Evolutionary conservation across 148 eudicot species (phyloP).

Genomic region (Beta vulgaris): DNA sequence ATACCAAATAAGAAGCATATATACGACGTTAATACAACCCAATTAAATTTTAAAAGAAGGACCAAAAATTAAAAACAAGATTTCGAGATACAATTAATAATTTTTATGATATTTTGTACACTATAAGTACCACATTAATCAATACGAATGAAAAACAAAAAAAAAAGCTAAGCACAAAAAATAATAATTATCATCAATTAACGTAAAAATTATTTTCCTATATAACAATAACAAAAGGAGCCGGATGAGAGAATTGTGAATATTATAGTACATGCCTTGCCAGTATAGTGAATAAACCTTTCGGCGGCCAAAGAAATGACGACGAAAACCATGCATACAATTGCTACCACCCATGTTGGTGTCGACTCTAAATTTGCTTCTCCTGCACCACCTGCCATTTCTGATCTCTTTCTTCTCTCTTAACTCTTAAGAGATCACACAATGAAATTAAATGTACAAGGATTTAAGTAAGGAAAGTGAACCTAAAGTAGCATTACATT

Average conservation of each 20-base stretch:
- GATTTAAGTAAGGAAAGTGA: neutral
- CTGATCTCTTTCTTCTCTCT: constrained; percentile 13
- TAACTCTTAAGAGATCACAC: neutral
- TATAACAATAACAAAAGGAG: too few relatives aligned
- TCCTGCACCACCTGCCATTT: constrained; percentile 32
- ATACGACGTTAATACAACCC: neutral
- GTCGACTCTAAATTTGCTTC: constrained; percentile 45
- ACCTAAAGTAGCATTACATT: neutral
- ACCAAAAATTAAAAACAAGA: neutral
- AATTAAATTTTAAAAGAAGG: neutral
- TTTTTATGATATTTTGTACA: too few relatives aligned
- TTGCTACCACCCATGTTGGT: constrained; percentile 65
- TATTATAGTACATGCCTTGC: constrained; percentile 34
- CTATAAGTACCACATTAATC: too few relatives aligned
- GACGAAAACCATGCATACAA: constrained; percentile 50
- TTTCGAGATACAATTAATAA: too few relatives aligned
- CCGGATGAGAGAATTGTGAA: too few relatives aligned
- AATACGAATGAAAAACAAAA: too few relatives aligned
- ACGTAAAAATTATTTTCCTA: too few relatives aligned
- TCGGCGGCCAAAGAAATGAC: constrained; percentile 48
- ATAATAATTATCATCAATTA: too few relatives aligned
- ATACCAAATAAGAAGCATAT: neutral
- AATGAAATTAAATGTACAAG: neutral
- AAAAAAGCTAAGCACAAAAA: too few relatives aligned
- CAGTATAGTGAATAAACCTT: constrained; percentile 47